Base-by-base conservation (phyloP, 345 rosid species). In the Lepidium aucheri region DNA sequence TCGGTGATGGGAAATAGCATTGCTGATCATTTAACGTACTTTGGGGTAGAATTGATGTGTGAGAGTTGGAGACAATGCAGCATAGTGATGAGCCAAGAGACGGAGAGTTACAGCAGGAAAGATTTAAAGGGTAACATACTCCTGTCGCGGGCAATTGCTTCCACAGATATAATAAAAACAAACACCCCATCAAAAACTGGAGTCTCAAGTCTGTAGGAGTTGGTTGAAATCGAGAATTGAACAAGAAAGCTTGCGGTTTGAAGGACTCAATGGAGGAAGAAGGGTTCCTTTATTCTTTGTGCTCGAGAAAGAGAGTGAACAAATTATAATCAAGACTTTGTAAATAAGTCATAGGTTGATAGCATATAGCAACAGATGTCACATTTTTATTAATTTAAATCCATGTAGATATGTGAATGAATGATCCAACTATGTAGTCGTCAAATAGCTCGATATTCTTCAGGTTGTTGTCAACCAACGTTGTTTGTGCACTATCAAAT, bases 1-100 rank as follows among this genome's bases (percentile, higher is more conserved):
- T 94, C 97, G 0, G 97, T 94, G 70, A 61, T 65, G 12, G 96
- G 99, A 20, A 83, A 61, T 57, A 90, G 96, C 80, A 73, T 89
- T 8, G 53, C 78, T 0, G 98, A 93, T 78, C 96, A 93, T 77
- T 73, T 93, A 65, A 43, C 11, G 8, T 93, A 93, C 62, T 87
- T 75, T 63, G 96, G 97, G 55, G 77, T 90, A n/a, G 81, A 78
- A 1, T 65, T 90, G 53, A 76, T 53, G 75, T 85, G 87, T 15
- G 76, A 74, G 44, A 36, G 77, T 26, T 83, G 85, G 87, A 81
- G 81, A 67, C 83, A 86, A 33, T 90, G 93, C 76, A 78, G 80
- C 44, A 86, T 87, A 30, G 91, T 90, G 70, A 83, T 80, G 88
- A 80, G 78, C 72, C 51, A 79, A 22, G 74, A 32, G 12, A 24